phyloP scores from a whole-genome alignment of 768 basidiomycete species.

The Lentinus brumalis region DNA sequence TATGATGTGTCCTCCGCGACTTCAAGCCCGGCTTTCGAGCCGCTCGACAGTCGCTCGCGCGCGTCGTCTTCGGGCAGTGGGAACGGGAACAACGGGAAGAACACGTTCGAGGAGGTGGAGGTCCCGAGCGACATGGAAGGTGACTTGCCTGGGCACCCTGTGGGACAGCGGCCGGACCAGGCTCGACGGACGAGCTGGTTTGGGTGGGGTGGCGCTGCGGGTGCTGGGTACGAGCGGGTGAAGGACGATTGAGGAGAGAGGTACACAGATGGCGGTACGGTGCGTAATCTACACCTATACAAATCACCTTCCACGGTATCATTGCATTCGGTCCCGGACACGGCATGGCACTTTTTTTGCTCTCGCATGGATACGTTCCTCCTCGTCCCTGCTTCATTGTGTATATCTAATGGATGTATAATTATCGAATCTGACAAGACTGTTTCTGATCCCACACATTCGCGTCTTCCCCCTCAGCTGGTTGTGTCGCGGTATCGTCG shows the following conservation, averaged over 20 bases:
- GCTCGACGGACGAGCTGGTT: conserved; percentile 52
- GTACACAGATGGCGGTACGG: neutral
- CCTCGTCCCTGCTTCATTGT: neutral
- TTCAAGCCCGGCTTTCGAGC: conserved; percentile 27
- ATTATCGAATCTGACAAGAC: no score
- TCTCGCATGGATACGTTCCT: conserved; percentile 2
- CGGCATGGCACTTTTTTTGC: neutral
- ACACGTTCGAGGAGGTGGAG: conserved; percentile 64
- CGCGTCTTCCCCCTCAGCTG: neutral
- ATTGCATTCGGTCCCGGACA: neutral
- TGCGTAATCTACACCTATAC: neutral
- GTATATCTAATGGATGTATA: neutral
- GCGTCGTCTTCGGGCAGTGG: conserved; percentile 43
- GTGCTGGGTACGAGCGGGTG: conserved; percentile 50
- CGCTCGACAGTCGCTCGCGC: conserved; percentile 33
- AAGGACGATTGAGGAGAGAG: conserved; percentile 43
- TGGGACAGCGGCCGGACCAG: conserved; percentile 24
- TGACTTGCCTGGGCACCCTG: conserved; percentile 34
- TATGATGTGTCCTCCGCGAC: conserved; percentile 28
- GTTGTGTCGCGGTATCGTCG: neutral
- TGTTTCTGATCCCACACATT: neutral
- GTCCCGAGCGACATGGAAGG: conserved; percentile 73
- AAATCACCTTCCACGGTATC: neutral
- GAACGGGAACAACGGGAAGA: conserved; percentile 27
- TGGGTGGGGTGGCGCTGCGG: conserved; percentile 43